These are phyloP conservation scores for Orbilia javanica DNA, from an alignment of 2,329 filamentous ascomycete genomes.

Conservation along the genomic window DNA sequence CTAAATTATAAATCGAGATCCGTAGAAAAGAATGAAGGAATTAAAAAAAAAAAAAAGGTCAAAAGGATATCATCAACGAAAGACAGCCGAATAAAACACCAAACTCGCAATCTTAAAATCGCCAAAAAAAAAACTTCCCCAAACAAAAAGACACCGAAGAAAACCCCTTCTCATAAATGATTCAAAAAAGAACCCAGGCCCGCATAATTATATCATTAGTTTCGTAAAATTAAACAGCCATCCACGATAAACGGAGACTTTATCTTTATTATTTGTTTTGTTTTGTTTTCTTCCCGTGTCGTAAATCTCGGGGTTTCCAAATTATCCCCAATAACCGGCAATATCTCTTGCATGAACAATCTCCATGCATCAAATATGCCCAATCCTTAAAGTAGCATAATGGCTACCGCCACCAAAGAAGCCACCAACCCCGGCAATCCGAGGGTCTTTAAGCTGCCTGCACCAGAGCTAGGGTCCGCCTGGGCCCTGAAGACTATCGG, in stretches of 20 bases:
- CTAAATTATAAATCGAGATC: too few species aligned
- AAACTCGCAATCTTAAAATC: neutral
- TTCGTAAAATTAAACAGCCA: neutral
- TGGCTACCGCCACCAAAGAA: neutral
- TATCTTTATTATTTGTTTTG: too few species aligned
- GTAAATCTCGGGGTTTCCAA: neutral
- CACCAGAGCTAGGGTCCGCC: neutral
- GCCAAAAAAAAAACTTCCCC: neutral
- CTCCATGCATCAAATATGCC: neutral
- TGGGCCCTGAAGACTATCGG: neutral
- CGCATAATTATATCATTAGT: constrained; percentile 5
- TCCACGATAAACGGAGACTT: neutral
- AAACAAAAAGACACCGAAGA: neutral
- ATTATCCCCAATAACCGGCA: neutral
- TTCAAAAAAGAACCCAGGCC: neutral
- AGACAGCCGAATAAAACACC: neutral
- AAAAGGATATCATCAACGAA: neutral
- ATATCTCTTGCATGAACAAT: neutral
- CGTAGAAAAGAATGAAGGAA: neutral
- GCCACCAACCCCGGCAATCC: constrained; percentile 16
- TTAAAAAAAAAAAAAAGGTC: neutral
- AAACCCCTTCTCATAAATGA: neutral
- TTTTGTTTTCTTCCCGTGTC: neutral
- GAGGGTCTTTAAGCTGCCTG: neutral
- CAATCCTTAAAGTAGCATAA: constrained; percentile 22